Conservation (phyloP, 805 yeast species). For the Yamadazyma laniorum region DNA sequence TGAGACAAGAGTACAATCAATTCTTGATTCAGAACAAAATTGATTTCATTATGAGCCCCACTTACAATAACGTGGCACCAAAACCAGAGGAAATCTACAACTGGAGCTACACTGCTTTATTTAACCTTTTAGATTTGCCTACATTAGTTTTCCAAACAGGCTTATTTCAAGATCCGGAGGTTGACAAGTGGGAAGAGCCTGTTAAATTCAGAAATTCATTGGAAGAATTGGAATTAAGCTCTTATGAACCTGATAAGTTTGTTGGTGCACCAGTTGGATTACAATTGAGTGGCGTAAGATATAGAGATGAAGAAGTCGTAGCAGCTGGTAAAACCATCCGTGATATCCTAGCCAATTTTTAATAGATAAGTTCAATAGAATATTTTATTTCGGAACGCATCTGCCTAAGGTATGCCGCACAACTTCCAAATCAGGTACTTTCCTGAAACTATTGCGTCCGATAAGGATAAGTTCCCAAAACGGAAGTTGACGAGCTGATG, state of each 20-base stretch:
- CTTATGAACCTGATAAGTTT: conserved; percentile 47
- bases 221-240: conserved; percentile 47
- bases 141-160: conserved; percentile 64
- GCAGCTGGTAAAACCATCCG: conserved; percentile 43
- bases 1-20: conserved; percentile 57
- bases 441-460: neutral
- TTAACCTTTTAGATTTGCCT: conserved; percentile 71
- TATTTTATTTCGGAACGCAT: too few species aligned
- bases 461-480: neutral
- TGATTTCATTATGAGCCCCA: conserved; percentile 67
- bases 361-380: too few species aligned
- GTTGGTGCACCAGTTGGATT: conserved; percentile 54
- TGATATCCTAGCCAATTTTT: conserved; percentile 23
- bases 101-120: conserved; percentile 79
- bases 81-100: conserved; percentile 59
- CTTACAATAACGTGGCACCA: conserved; percentile 69
- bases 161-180: conserved; percentile 51
- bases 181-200: conserved; percentile 47
- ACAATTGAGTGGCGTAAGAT: conserved; percentile 54
- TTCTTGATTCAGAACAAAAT: conserved; percentile 52
- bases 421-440: neutral
- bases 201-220: conserved; percentile 43
- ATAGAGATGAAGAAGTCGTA: conserved; percentile 55
- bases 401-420: too few species aligned
- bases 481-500: neutral